phyloP scores from a whole-genome alignment of 78 protist genomes.

The Dictyostelium intermedium region DNA sequence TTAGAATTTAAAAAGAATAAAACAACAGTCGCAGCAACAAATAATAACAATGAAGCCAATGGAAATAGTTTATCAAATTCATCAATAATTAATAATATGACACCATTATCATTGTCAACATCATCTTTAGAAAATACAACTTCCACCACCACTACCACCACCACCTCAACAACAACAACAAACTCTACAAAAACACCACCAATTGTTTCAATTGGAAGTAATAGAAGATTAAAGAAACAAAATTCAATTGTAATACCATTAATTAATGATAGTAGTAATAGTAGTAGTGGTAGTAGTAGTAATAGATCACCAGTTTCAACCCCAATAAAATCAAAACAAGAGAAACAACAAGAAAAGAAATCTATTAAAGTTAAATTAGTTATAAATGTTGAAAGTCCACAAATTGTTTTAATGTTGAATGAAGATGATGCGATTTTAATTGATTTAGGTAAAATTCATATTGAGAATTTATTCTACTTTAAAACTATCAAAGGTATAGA shows the following conservation, averaged over 20 bases:
- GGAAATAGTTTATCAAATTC: background rate
- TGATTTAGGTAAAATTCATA: conserved; percentile 56
- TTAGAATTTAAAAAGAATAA: background rate
- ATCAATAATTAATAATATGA: no score
- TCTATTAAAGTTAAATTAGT: background rate
- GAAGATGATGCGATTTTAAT: background rate
- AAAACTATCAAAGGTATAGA: background rate
- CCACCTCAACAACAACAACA: background rate
- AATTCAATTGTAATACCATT: conserved; percentile 58
- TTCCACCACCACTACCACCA: background rate
- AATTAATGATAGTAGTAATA: background rate
- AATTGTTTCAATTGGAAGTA: background rate
- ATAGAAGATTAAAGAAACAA: conserved; percentile 30
- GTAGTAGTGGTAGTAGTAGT: no score
- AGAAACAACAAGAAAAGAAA: background rate
- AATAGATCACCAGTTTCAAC: no score
- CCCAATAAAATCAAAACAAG: background rate
- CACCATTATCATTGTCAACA: conserved; percentile 17
- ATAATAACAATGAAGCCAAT: no score
- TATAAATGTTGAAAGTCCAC: conserved; percentile 41
- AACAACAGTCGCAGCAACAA: background rate
- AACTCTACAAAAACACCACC: background rate
- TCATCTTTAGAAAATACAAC: background rate
- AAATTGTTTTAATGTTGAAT: conserved; percentile 13
- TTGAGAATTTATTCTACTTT: conserved; percentile 22